These are phyloP conservation scores for Dendryphion nanum DNA, from an alignment of 2,329 filamentous ascomycete genomes.

Conservation along the genomic window DNA sequence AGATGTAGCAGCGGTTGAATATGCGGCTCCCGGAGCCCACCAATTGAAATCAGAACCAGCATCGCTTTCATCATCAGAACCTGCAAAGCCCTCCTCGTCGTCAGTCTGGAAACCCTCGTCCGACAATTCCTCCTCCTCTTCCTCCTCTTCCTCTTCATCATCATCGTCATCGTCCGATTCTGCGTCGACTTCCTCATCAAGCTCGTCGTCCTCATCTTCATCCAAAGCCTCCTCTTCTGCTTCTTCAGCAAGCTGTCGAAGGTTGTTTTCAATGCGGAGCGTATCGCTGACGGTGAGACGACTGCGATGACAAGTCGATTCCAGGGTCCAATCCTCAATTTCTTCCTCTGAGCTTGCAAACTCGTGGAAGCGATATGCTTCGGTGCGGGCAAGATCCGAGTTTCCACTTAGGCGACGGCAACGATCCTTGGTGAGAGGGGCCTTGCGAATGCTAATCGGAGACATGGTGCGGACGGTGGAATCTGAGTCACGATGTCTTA, in stretches of 20 bases:
- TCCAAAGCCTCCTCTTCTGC: slow-evolving; percentile 83
- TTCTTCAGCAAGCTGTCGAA: slow-evolving; percentile 82
- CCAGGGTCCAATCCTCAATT: slow-evolving; percentile 89
- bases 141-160: slow-evolving; percentile 45
- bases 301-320: slow-evolving; percentile 60
- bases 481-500: slow-evolving; percentile 49
- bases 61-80: slow-evolving; percentile 67
- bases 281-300: slow-evolving; percentile 89
- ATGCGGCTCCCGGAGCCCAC: slow-evolving; percentile 57
- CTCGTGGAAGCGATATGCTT: slow-evolving; percentile 73
- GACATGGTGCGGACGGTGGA: slow-evolving; percentile 51
- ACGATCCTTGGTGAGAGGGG: slow-evolving; percentile 22
- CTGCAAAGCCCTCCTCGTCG: slow-evolving; percentile 70
- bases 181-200: slow-evolving; percentile 44
- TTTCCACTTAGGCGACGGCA: slow-evolving; percentile 36
- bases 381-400: slow-evolving; percentile 51
- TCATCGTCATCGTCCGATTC: slow-evolving; percentile 49
- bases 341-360: slow-evolving; percentile 84
- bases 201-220: slow-evolving; percentile 58
- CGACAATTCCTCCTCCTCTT: slow-evolving; percentile 38
- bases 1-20: slow-evolving; percentile 54
- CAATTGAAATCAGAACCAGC: slow-evolving; percentile 64
- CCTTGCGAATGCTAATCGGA: slow-evolving; percentile 44
- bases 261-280: slow-evolving; percentile 82
- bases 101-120: slow-evolving; percentile 79